A percentile compares a stretch with the other conserved stretches of the same genome.
Conservation (phyloP, 108 stramenopile species). For the Cyclotella cryptica region DNA sequence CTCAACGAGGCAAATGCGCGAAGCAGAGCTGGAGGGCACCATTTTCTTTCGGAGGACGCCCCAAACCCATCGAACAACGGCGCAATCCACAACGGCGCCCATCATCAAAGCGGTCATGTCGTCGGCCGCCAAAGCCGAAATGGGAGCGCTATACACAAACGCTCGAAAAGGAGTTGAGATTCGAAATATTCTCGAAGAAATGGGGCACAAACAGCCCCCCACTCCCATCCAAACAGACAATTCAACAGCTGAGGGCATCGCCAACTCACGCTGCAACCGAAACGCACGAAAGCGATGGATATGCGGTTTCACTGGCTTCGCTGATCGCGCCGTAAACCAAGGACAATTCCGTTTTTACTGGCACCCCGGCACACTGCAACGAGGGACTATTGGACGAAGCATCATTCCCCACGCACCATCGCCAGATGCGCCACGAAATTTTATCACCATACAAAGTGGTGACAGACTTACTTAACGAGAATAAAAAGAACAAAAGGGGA, state of each 20-base stretch:
- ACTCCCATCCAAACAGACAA: conserved; percentile 46
- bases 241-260: conserved; percentile 43
- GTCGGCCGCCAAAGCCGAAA: conserved; percentile 47
- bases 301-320: background rate
- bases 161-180: conserved; percentile 23
- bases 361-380: background rate
- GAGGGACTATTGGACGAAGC: background rate
- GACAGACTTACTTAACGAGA: no score
- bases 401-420: background rate
- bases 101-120: conserved; percentile 37
- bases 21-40: conserved; percentile 34
- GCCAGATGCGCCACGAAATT: no score
- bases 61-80: conserved; percentile 24
- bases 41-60: conserved; percentile 12
- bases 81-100: conserved; percentile 17
- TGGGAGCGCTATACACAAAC: no score
- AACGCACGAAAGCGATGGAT: conserved; percentile 1
- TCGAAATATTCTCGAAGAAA: conserved; percentile 23
- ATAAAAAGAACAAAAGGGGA: no score
- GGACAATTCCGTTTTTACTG: conserved; percentile 4
- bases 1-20: background rate
- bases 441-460: no score
- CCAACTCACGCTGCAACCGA: conserved; percentile 44
- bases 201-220: conserved; percentile 22
- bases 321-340: background rate